Evolutionary conservation across 208 protist species (phyloP).

Genomic region (Trypanosoma conorhini): DNA sequence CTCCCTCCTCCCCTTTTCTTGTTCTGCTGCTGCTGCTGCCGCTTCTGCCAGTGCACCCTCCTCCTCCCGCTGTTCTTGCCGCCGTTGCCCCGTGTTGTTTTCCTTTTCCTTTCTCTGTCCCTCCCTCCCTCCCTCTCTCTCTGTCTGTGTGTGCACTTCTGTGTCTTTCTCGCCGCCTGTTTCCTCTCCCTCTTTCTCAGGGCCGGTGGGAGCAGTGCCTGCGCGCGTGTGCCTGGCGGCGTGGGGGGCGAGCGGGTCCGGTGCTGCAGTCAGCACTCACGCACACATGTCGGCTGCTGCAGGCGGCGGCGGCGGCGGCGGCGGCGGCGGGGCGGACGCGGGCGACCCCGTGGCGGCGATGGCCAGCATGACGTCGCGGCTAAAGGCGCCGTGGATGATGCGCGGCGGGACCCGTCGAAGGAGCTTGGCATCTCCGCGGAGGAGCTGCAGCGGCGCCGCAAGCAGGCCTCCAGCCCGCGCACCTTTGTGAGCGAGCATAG

Average conservation of each 20-base stretch:
- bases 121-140: constrained; percentile 20
- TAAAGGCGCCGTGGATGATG: constrained; percentile 35
- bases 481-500: constrained; percentile 47
- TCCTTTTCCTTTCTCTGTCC: constrained; percentile 27
- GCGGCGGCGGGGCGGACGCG: constrained; percentile 13
- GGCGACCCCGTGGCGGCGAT: constrained; percentile 47
- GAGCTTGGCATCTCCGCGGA: constrained; percentile 67
- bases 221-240: not conserved
- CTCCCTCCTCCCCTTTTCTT: no score
- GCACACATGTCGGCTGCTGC: not conserved
- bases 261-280: not conserved
- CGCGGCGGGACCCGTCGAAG: constrained; percentile 53
- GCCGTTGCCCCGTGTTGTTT: not conserved
- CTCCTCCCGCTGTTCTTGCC: constrained; percentile 20
- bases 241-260: not conserved
- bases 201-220: not conserved
- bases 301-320: constrained; percentile 18
- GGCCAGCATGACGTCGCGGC: constrained; percentile 31
- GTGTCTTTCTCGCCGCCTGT: constrained; percentile 6
- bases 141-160: constrained; percentile 5
- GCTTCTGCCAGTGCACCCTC: not conserved
- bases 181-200: constrained; percentile 8
- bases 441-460: constrained; percentile 65
- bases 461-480: constrained; percentile 48
- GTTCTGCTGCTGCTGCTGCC: no score